Evolutionary conservation across 2,329 filamentous ascomycete genomes (phyloP).

Genomic region (Alternaria triticina): DNA sequence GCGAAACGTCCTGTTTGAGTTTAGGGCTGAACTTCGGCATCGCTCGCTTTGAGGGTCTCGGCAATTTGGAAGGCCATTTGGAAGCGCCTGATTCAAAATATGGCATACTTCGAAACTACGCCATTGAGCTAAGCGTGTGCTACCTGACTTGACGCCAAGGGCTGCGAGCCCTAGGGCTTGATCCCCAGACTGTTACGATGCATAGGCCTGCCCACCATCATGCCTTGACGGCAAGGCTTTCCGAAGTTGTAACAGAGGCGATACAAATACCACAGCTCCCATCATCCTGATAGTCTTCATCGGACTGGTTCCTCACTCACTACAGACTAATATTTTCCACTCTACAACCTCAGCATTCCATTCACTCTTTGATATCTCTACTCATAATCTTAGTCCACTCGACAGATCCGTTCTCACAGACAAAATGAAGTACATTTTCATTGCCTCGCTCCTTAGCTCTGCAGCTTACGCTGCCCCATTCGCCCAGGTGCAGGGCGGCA

Average conservation of each 20-base stretch:
- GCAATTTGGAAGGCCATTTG: constrained; percentile 2
- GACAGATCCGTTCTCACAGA: constrained; percentile 26
- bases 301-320: constrained; percentile 40
- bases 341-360: constrained; percentile 25
- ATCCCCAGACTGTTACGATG: constrained; percentile 10
- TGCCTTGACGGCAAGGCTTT: constrained; percentile 8
- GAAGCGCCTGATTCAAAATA: constrained; percentile 20
- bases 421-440: constrained; percentile 47
- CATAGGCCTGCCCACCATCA: constrained; percentile 6
- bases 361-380: constrained; percentile 9
- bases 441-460: constrained; percentile 42
- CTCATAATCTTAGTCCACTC: constrained; percentile 18
- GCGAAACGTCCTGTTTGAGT: constrained; percentile 14
- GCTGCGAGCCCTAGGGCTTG: constrained; percentile 11
- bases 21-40: constrained; percentile 13
- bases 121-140: constrained; percentile 22
- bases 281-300: constrained; percentile 19
- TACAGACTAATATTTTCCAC: constrained; percentile 30
- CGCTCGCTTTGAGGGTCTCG: constrained; percentile 4
- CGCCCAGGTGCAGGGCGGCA: constrained; percentile 23
- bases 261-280: constrained; percentile 33
- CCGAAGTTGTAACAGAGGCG: background rate
- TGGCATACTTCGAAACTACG: constrained; percentile 19
- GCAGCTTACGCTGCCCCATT: constrained; percentile 41
- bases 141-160: background rate